Evolutionary conservation across 305 asterid genomes (phyloP), one percentile per base, ranked within the genome.

Genomic region (Petunia hybrid): DNA sequence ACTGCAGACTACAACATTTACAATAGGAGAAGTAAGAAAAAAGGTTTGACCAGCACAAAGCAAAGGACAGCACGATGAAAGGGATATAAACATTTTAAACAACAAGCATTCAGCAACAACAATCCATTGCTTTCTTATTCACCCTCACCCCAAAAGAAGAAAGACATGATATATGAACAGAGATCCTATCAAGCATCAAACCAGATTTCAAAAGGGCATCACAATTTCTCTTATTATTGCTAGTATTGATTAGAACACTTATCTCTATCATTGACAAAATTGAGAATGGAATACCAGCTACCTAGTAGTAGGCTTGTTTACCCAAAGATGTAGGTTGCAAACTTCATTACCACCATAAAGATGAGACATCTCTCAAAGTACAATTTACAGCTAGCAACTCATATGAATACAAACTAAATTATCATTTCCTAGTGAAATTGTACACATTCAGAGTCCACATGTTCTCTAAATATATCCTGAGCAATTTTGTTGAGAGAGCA

Each of bases 1-100:
- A 94, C 92, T 68, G 97, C 93, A 85, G 97, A 88, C 98, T 94
- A 91, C 8, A 84, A 46, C 46, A 39, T 65, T 53, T 14, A 75
- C 43, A 64, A 82, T 36, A 62, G 69, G 9, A 78, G 81, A 82
- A 82, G 68, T 61, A 62, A 78, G 81, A 78, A 62, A n/a, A 66
- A 36, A 57, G 78, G 76, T n/a, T 78, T 53, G 16, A 65, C 14
- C 78, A 82, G 39, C 71, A 7, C 70, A 16, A 9, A 1, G 36
- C 56, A 57, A 53, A n/a, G 42, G 64, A 55, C 43, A 59, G 75
- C 16, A 12, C 31, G 1, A 5, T 46, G 6, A 31, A 71, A 22
- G 46, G 43, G 78, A 73, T 36, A 9, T n/a, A n/a, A n/a, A n/a
- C n/a, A n/a, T n/a, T n/a, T n/a, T n/a, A n/a, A n/a, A 13, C 46